A percentile compares a stretch with the other conserved stretches of the same genome.
phyloP scores from a whole-genome alignment of 352 stramenopile genomes.

The Albugo candida region DNA sequence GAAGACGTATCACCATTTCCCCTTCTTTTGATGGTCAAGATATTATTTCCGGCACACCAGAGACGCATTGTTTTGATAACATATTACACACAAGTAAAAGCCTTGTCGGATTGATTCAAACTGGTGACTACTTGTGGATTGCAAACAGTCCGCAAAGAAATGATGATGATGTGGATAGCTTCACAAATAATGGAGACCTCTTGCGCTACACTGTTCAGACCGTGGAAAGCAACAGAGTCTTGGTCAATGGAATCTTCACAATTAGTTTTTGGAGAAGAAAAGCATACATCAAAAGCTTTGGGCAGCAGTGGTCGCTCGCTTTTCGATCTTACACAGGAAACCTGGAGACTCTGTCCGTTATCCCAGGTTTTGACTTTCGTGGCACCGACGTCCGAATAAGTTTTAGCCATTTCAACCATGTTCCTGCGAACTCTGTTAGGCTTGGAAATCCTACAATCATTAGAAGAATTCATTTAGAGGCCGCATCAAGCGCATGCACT shows the following conservation, averaged over 20 bases:
- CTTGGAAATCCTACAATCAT: constrained; percentile 28
- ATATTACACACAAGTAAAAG: constrained; percentile 36
- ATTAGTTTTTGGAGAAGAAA: constrained; percentile 15
- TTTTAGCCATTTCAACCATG: constrained; percentile 15
- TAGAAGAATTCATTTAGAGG: constrained; percentile 36
- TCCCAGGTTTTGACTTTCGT: constrained; percentile 35
- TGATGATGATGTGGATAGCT: constrained; percentile 26
- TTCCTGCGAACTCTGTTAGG: constrained; percentile 19
- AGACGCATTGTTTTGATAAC: constrained; percentile 40
- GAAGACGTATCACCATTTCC: constrained; percentile 14
- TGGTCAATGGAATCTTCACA: constrained; percentile 28
- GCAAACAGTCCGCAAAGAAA: constrained; percentile 3
- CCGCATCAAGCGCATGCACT: not conserved
- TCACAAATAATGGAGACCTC: constrained; percentile 13
- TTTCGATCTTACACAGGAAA: constrained; percentile 43
- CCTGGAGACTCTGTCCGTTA: constrained; percentile 31
- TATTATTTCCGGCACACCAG: constrained; percentile 13
- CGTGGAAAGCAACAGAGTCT: constrained; percentile 4
- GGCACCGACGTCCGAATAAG: constrained; percentile 32
- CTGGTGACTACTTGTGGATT: constrained; percentile 35
- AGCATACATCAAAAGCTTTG: constrained; percentile 19
- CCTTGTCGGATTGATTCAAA: constrained; percentile 14
- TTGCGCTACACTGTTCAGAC: constrained; percentile 7
- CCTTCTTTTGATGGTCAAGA: constrained; percentile 15
- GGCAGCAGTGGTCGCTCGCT: constrained; percentile 38